Percentiles rank a stretch among this genome's conserved stretches.
phyloP scores from a whole-genome alignment of 2,329 filamentous ascomycete genomes.

The Lomentospora prolificans region DNA sequence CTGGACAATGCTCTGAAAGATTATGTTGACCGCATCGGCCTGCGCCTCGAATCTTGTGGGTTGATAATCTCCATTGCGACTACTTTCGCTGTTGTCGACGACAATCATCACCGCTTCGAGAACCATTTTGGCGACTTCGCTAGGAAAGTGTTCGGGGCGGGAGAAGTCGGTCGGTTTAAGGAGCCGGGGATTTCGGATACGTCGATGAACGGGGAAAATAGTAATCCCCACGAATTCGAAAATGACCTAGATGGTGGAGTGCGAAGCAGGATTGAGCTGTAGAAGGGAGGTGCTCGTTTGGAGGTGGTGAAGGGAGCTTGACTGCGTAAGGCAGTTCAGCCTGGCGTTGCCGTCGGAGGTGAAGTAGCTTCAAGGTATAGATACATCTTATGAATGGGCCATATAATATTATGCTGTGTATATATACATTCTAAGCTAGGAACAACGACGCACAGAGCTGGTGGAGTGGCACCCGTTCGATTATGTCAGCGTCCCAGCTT shows the following conservation, averaged over 20 bases:
- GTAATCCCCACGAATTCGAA: not conserved
- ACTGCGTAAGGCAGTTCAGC: conserved; percentile 37
- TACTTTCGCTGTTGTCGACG: conserved; percentile 98
- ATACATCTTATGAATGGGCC: no score
- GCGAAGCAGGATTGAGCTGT: conserved; percentile 10
- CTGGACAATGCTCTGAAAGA: conserved; percentile 92
- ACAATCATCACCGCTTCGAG: conserved; percentile 99
- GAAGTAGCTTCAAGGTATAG: not conserved
- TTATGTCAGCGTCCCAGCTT: conserved; percentile 5
- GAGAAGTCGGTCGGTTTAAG: not conserved
- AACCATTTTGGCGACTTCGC: conserved; percentile 62
- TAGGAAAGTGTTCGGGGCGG: not conserved
- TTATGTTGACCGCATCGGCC: conserved; percentile 85
- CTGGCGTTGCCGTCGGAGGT: conserved; percentile 18
- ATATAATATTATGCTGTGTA: no score
- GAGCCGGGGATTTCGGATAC: not conserved
- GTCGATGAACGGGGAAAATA: not conserved
- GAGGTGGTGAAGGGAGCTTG: conserved; percentile 16
- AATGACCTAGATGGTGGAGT: conserved; percentile 9
- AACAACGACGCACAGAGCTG: no score
- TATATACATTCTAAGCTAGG: no score
- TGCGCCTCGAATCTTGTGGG: conserved; percentile 95
- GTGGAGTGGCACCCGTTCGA: conserved; percentile 8
- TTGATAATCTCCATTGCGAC: conserved; percentile 86
- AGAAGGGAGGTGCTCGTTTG: conserved; percentile 13